phyloP scores from a whole-genome alignment of 495 filamentous ascomycete species.

The Bombardia bombarda region DNA sequence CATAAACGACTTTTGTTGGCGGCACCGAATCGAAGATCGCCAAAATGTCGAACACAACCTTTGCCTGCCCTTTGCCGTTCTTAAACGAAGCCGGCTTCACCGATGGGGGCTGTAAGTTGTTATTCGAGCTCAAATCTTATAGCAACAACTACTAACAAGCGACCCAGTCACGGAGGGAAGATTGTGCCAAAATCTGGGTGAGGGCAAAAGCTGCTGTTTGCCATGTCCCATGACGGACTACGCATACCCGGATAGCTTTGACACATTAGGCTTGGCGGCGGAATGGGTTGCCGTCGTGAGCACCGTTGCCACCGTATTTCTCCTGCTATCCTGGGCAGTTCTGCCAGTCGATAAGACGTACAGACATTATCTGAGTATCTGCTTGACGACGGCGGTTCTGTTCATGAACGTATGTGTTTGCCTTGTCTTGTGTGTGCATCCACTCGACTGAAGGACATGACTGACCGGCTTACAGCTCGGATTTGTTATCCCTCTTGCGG shows the following conservation, averaged over 20 bases:
- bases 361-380: slow-evolving; percentile 87
- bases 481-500: slow-evolving; percentile 84
- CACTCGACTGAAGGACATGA: too few relatives aligned
- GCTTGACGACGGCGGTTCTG: slow-evolving; percentile 63
- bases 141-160: slow-evolving; percentile 7
- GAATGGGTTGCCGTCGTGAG: slow-evolving; percentile 75
- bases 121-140: not conserved
- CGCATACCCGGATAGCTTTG: slow-evolving; percentile 73
- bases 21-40: not conserved
- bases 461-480: slow-evolving; percentile 54
- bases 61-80: slow-evolving; percentile 28
- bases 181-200: slow-evolving; percentile 35
- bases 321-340: slow-evolving; percentile 73
- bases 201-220: slow-evolving; percentile 65
- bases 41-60: slow-evolving; percentile 23
- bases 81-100: slow-evolving; percentile 23
- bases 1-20: not conserved
- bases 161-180: slow-evolving; percentile 60
- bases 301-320: slow-evolving; percentile 61
- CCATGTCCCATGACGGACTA: slow-evolving; percentile 84
- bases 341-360: slow-evolving; percentile 86
- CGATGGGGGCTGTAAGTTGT: slow-evolving; percentile 38
- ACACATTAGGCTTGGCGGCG: slow-evolving; percentile 52
- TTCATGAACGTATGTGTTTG: slow-evolving; percentile 76
- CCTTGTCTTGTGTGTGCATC: too few relatives aligned